Evolutionary conservation across 345 rosid species (phyloP).

Genomic region (Viola odorata): DNA sequence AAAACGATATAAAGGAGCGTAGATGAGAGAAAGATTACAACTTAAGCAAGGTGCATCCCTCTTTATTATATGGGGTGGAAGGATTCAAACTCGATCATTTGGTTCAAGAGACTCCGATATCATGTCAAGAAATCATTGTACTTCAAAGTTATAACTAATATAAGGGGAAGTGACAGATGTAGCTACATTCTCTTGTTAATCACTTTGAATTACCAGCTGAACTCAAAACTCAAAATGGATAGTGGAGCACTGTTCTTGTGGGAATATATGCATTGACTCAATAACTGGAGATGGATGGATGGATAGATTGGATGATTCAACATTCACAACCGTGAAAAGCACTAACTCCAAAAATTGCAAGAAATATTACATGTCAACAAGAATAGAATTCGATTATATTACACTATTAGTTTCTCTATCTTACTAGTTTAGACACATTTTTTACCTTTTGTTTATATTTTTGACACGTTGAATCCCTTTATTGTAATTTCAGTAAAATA

Average conservation of each 20-base stretch:
- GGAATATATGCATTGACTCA: neutral
- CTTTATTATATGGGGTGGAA: too few relatives aligned
- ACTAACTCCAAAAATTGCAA: neutral
- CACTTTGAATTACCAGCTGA: neutral
- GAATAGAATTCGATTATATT: neutral
- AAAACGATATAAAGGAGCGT: neutral
- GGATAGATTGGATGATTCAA: neutral
- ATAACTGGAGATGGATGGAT: neutral
- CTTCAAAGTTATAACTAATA: neutral
- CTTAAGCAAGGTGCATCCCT: neutral
- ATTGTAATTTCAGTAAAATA: too few relatives aligned
- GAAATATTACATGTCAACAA: neutral
- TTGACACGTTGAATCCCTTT: too few relatives aligned
- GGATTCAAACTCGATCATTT: too few relatives aligned
- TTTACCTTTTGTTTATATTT: too few relatives aligned
- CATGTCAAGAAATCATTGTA: neutral
- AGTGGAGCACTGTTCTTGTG: neutral
- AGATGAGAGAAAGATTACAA: neutral
- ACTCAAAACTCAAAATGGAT: conserved; percentile 13
- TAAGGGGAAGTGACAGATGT: neutral
- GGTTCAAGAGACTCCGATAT: too few relatives aligned
- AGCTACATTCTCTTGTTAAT: neutral
- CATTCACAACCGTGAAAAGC: neutral
- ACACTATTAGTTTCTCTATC: too few relatives aligned
- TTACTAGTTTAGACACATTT: too few relatives aligned